Percentiles rank a stretch among this genome's conserved stretches.
Evolutionary conservation across 83 land plant species (phyloP).

Genomic region (Diphasiastrum complanatum): DNA sequence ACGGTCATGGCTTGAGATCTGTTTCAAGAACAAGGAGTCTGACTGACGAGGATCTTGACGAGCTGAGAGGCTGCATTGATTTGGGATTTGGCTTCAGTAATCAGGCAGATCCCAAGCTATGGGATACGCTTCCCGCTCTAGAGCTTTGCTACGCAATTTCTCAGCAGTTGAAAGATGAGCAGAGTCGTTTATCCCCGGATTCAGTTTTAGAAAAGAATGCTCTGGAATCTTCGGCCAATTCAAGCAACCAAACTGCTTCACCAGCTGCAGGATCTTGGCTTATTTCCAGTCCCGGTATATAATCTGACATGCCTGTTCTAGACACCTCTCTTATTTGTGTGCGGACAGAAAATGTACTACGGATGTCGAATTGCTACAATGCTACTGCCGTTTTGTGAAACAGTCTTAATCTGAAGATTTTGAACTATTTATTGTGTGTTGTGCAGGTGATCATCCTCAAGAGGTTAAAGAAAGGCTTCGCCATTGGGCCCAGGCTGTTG

Average conservation of each 20-base stretch:
- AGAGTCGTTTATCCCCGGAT: neutral
- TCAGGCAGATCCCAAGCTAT: constrained; percentile 35
- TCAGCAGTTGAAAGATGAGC: constrained; percentile 21
- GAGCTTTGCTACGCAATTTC: constrained; percentile 66
- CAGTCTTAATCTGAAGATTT: neutral
- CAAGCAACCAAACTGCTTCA: neutral
- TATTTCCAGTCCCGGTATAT: constrained; percentile 6
- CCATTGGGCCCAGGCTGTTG: constrained; percentile 17
- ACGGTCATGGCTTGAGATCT: neutral
- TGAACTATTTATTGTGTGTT: too few species aligned
- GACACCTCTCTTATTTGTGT: neutral
- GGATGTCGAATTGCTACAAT: neutral
- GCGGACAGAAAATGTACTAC: neutral
- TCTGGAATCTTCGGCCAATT: neutral
- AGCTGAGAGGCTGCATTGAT: constrained; percentile 43
- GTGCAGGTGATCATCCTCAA: constrained; percentile 14
- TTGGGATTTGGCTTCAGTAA: constrained; percentile 61
- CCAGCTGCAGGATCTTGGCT: neutral
- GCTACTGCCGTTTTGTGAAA: neutral
- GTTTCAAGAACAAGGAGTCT: constrained; percentile 18
- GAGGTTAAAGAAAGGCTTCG: constrained; percentile 9
- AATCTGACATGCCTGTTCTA: too few species aligned
- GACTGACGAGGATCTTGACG: constrained; percentile 47
- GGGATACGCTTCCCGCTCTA: constrained; percentile 61
- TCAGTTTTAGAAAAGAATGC: neutral